Conservation (phyloP, 2,329 filamentous ascomycete species). For the Diaporthe sp. region DNA sequence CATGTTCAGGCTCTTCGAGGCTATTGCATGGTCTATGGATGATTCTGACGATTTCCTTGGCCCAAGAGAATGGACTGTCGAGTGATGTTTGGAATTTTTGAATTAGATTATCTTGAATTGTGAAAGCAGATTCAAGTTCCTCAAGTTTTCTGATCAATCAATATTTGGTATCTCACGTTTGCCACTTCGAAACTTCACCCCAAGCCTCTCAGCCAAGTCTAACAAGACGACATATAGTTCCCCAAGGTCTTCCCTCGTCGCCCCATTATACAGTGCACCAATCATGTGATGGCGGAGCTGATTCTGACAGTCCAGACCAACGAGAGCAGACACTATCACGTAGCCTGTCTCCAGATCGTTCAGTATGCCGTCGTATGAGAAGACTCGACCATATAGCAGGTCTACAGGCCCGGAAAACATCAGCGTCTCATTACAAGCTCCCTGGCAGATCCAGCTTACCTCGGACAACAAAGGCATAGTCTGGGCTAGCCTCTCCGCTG, state of each 20-base stretch:
- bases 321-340: slow-evolving; percentile 3
- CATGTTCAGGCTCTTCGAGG: not conserved
- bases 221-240: not conserved
- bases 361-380: slow-evolving; percentile 1
- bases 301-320: not conserved
- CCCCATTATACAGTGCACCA: not conserved
- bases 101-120: not conserved
- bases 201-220: not conserved
- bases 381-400: not conserved
- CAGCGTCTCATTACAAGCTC: not conserved
- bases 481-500: not conserved
- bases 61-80: not conserved
- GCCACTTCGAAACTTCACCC: slow-evolving; percentile 8
- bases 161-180: not conserved
- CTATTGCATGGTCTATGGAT: not conserved
- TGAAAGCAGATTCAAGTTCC: no score
- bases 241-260: not conserved
- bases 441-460: not conserved
- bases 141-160: not conserved
- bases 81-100: not conserved
- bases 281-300: slow-evolving; percentile 8
- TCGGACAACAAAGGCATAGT: slow-evolving; percentile 15
- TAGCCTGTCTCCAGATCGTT: not conserved
- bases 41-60: not conserved
- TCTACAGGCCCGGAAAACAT: not conserved